A percentile compares a stretch with the other conserved stretches of the same genome.
Evolutionary conservation across 306 rosid species (phyloP).

Genomic region (Amphicarpaea edgeworthii): DNA sequence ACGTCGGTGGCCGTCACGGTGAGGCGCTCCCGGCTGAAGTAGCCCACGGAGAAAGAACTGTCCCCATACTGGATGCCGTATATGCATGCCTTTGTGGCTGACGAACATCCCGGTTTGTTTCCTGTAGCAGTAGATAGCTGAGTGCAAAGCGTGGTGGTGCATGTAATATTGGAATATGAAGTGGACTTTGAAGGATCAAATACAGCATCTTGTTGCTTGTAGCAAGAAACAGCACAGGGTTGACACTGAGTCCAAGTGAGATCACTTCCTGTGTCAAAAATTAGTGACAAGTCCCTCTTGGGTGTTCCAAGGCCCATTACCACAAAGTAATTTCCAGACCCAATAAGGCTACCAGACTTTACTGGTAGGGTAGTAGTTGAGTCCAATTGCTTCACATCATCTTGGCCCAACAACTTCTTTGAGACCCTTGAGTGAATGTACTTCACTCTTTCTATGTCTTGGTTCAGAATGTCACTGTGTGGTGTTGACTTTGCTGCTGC

Average conservation of each 20-base stretch:
- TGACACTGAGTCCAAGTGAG: constrained; percentile 85
- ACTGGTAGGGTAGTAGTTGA: constrained; percentile 56
- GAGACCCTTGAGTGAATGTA: constrained; percentile 50
- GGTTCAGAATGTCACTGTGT: constrained; percentile 48
- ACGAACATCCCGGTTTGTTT: constrained; percentile 48
- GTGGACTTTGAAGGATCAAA: constrained; percentile 58
- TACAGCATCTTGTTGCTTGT: constrained; percentile 58
- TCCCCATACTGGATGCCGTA: constrained; percentile 67
- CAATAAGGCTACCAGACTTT: constrained; percentile 56
- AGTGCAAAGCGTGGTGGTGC: constrained; percentile 54
- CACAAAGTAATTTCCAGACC: constrained; percentile 70
- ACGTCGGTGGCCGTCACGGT: constrained; percentile 44
- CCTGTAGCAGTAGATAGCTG: constrained; percentile 68
- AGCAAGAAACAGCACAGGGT: constrained; percentile 66
- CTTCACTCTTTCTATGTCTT: constrained; percentile 55
- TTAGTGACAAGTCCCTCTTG: constrained; percentile 54
- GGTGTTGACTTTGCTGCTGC: constrained; percentile 17
- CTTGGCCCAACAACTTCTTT: background rate
- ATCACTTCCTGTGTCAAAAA: constrained; percentile 77
- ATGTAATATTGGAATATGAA: constrained; percentile 59
- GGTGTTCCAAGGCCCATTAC: constrained; percentile 75
- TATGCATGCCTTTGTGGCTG: constrained; percentile 49
- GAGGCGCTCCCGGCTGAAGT: constrained; percentile 59
- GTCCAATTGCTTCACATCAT: background rate
- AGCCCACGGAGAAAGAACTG: constrained; percentile 69